Percentiles rank a stretch among this genome's conserved stretches.
Conservation (phyloP, 805 yeast species). For the Zygotorulaspora florentina region DNA sequence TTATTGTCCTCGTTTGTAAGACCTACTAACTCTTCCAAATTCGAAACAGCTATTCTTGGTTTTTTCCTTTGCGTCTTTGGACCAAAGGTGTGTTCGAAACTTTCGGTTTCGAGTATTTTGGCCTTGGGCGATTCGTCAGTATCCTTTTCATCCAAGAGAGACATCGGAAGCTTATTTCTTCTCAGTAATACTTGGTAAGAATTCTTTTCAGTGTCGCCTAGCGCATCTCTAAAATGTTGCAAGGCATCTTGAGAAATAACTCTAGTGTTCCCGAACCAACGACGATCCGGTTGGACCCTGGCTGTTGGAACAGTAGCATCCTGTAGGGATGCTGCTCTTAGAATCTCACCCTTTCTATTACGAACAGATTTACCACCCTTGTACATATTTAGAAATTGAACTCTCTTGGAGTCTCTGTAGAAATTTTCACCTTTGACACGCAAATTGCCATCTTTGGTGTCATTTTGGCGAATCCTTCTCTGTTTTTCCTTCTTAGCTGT, state of each 20-base stretch:
- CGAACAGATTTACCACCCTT: slow-evolving; percentile 84
- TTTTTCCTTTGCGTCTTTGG: slow-evolving; percentile 93
- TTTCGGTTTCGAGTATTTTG: slow-evolving; percentile 83
- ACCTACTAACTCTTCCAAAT: slow-evolving; percentile 72
- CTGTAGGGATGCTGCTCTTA: slow-evolving; percentile 84
- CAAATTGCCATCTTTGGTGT: slow-evolving; percentile 80
- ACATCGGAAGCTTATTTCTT: slow-evolving; percentile 93
- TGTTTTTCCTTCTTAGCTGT: slow-evolving; percentile 86
- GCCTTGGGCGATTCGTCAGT: slow-evolving; percentile 71
- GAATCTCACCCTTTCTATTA: slow-evolving; percentile 81
- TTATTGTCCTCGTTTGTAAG: slow-evolving; percentile 53
- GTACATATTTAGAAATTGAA: slow-evolving; percentile 86
- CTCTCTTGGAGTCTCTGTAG: slow-evolving; percentile 90
- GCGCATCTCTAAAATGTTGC: slow-evolving; percentile 88
- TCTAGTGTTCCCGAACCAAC: slow-evolving; percentile 97
- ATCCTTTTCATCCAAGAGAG: slow-evolving; percentile 83
- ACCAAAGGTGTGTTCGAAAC: slow-evolving; percentile 78
- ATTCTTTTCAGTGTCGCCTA: slow-evolving; percentile 80
- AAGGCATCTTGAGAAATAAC: slow-evolving; percentile 97
- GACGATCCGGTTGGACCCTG: slow-evolving; percentile 90
- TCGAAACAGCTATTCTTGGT: slow-evolving; percentile 74
- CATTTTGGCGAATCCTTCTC: slow-evolving; percentile 80
- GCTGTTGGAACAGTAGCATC: slow-evolving; percentile 85
- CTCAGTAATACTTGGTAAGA: slow-evolving; percentile 80
- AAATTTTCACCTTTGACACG: slow-evolving; percentile 96